phyloP scores from a whole-genome alignment of 176 grass and related monocot genomes.

The Guadua angustifolia region DNA sequence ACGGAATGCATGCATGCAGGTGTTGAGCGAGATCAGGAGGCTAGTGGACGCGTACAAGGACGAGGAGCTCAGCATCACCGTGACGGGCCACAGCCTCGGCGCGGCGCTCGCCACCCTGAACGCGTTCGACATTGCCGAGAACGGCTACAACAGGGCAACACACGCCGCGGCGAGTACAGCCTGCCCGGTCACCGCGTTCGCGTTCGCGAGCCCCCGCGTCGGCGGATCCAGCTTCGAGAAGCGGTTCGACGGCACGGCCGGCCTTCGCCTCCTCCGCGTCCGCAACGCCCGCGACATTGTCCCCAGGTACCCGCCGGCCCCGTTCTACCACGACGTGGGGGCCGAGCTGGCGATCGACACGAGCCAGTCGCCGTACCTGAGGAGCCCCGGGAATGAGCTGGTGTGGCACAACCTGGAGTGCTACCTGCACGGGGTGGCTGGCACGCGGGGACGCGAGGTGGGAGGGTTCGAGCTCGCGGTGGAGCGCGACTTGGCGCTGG shows the following conservation, averaged over 20 bases:
- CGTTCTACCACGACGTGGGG: conserved; percentile 63
- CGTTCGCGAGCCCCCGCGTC: conserved; percentile 71
- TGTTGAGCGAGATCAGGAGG: conserved; percentile 58
- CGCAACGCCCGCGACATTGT: conserved; percentile 60
- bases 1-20: conserved; percentile 35
- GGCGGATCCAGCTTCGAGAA: conserved; percentile 54
- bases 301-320: conserved; percentile 53
- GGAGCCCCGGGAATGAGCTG: conserved; percentile 27
- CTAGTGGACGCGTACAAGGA: conserved; percentile 59
- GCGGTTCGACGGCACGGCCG: conserved; percentile 29
- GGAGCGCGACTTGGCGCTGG: conserved; percentile 61
- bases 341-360: conserved; percentile 60
- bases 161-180: not conserved
- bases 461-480: conserved; percentile 55
- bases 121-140: conserved; percentile 71
- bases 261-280: conserved; percentile 56
- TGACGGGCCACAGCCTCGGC: conserved; percentile 81
- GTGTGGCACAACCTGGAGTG: conserved; percentile 67
- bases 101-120: conserved; percentile 68
- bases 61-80: conserved; percentile 77
- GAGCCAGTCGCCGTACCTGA: conserved; percentile 55
- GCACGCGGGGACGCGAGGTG: not conserved
- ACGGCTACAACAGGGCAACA: conserved; percentile 42
- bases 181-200: conserved; percentile 54
- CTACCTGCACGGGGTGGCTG: conserved; percentile 69